phyloP scores from a whole-genome alignment of 2,329 filamentous ascomycete genomes.

The Penicillium sp. region DNA sequence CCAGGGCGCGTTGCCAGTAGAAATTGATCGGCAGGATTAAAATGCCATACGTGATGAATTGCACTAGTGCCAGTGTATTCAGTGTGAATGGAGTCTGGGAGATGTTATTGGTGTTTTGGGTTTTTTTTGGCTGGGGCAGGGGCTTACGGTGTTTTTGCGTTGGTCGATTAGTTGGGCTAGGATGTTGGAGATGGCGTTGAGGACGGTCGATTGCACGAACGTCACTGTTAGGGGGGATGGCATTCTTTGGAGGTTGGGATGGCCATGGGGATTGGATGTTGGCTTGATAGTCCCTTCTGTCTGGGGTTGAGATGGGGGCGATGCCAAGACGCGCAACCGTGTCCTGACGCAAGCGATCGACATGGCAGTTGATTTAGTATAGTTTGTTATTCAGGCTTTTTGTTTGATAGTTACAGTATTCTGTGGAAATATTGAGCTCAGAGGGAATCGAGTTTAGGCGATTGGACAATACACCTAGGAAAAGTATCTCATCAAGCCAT shows the following conservation, averaged over 20 bases:
- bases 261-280: slow-evolving; percentile 3
- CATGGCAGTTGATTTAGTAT: too few relatives aligned
- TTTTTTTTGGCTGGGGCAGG: background rate
- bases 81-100: slow-evolving; percentile 55
- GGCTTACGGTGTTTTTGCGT: slow-evolving; percentile 30
- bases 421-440: too few relatives aligned
- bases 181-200: slow-evolving; percentile 37
- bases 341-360: background rate
- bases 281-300: background rate
- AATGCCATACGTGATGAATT: slow-evolving; percentile 69
- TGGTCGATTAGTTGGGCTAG: slow-evolving; percentile 38
- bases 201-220: slow-evolving; percentile 34
- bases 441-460: too few relatives aligned
- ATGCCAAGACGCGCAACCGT: background rate
- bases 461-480: too few relatives aligned
- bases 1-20: slow-evolving; percentile 75
- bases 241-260: slow-evolving; percentile 7
- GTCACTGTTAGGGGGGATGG: slow-evolving; percentile 32
- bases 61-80: slow-evolving; percentile 62
- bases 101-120: background rate
- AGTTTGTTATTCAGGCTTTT: too few relatives aligned
- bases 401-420: too few relatives aligned
- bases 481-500: too few relatives aligned
- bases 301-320: background rate
- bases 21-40: slow-evolving; percentile 77